These are phyloP conservation scores for Hericium alpestre DNA, from an alignment of 768 basidiomycete genomes.

Conservation along the genomic window DNA sequence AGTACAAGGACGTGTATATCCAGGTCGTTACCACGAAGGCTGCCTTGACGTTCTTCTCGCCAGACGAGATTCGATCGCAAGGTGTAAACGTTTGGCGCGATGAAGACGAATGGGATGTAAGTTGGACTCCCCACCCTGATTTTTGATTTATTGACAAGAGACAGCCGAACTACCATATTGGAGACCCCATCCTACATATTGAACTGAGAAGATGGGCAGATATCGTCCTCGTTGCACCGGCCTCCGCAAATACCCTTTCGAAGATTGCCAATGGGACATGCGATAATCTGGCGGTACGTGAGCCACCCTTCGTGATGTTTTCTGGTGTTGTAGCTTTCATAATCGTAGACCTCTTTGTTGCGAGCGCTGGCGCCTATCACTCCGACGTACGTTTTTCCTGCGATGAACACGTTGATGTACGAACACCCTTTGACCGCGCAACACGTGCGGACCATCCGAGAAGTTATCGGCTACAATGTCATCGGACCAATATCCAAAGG, in stretches of 20 bases:
- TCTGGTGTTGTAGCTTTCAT: neutral
- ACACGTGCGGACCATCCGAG: slow-evolving; percentile 66
- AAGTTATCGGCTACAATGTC: slow-evolving; percentile 70
- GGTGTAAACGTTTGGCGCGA: slow-evolving; percentile 78
- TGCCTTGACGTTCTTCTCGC: slow-evolving; percentile 68
- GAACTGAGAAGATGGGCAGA: slow-evolving; percentile 94
- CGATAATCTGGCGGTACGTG: slow-evolving; percentile 76
- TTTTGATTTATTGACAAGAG: neutral
- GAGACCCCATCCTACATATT: slow-evolving; percentile 92
- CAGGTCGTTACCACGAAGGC: slow-evolving; percentile 77
- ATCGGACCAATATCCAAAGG: slow-evolving; percentile 81
- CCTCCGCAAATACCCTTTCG: slow-evolving; percentile 91
- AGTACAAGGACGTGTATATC: slow-evolving; percentile 70
- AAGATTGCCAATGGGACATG: slow-evolving; percentile 85
- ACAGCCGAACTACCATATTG: slow-evolving; percentile 64
- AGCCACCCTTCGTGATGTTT: neutral
- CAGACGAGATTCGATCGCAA: slow-evolving; percentile 33
- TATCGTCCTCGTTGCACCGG: slow-evolving; percentile 88
- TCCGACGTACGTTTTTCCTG: slow-evolving; percentile 86
- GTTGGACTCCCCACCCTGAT: slow-evolving; percentile 17
- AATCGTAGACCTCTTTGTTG: slow-evolving; percentile 61
- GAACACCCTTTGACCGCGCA: slow-evolving; percentile 83
- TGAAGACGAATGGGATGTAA: slow-evolving; percentile 85
- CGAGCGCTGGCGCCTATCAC: slow-evolving; percentile 77
- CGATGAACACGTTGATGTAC: slow-evolving; percentile 99